phyloP scores from a whole-genome alignment of 805 yeast genomes.

The Wickerhamiella spandovensis region DNA sequence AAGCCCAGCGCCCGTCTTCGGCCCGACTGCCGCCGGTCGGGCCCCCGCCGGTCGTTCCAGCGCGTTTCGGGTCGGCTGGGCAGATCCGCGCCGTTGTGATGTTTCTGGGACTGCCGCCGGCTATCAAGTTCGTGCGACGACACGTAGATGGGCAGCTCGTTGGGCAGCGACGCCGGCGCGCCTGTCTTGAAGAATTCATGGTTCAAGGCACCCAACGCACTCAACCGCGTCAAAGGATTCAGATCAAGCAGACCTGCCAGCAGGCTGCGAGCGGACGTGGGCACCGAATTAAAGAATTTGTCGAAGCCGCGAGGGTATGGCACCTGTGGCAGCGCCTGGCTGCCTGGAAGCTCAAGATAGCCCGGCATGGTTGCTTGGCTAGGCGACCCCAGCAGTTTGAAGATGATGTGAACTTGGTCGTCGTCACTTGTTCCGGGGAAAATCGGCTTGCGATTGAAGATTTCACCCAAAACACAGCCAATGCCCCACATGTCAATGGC shows the following conservation, averaged over 20 bases:
- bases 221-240: conserved; percentile 60
- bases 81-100: neutral
- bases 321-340: conserved; percentile 13
- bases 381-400: conserved; percentile 75
- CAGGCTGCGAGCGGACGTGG: conserved; percentile 24
- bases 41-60: neutral
- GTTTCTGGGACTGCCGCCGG: conserved; percentile 8
- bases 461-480: conserved; percentile 91
- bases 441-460: conserved; percentile 70
- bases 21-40: neutral
- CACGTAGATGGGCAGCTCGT: conserved; percentile 54
- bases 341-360: conserved; percentile 41
- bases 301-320: conserved; percentile 29
- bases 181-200: conserved; percentile 54
- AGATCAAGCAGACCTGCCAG: conserved; percentile 49
- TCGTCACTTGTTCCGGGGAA: conserved; percentile 74
- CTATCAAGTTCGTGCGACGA: conserved; percentile 81
- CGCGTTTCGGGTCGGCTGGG: conserved; percentile 1
- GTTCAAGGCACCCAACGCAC: conserved; percentile 64
- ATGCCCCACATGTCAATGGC: conserved; percentile 97
- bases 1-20: conserved; percentile 14
- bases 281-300: conserved; percentile 24
- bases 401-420: conserved; percentile 76
- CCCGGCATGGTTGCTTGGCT: conserved; percentile 45
- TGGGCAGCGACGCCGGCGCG: conserved; percentile 49